phyloP scores from a whole-genome alignment of 495 filamentous ascomycete genomes.

The Pyrenopolyporus hunteri region DNA sequence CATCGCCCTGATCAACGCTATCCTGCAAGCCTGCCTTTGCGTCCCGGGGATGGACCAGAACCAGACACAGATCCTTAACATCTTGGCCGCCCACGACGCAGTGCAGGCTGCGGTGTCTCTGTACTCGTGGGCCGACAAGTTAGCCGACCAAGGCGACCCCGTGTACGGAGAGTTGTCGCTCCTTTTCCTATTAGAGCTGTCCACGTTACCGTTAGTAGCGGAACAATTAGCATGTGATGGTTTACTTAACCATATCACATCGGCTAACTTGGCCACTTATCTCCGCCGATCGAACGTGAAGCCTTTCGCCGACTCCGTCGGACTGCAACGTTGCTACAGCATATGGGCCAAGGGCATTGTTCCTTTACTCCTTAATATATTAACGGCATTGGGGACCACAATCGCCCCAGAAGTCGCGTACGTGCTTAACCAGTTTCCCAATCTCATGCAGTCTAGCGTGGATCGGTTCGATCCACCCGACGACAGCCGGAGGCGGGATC shows the following conservation, averaged over 20 bases:
- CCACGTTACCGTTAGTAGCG: conserved; percentile 77
- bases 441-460: conserved; percentile 67
- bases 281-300: conserved; percentile 72
- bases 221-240: conserved; percentile 88
- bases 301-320: conserved; percentile 64
- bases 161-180: conserved; percentile 90
- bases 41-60: conserved; percentile 69
- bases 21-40: conserved; percentile 80
- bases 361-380: conserved; percentile 87
- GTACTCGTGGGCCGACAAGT: conserved; percentile 91
- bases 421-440: conserved; percentile 84
- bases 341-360: conserved; percentile 91
- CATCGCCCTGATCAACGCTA: conserved; percentile 85
- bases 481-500: conserved; percentile 51
- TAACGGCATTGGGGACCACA: conserved; percentile 77
- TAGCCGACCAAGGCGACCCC: conserved; percentile 78
- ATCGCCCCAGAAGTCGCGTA: conserved; percentile 81
- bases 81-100: conserved; percentile 68
- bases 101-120: conserved; percentile 83
- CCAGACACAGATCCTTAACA: conserved; percentile 68
- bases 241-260: conserved; percentile 74
- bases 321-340: conserved; percentile 66
- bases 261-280: conserved; percentile 74
- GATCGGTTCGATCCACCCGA: conserved; percentile 64
- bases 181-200: conserved; percentile 86